Evolutionary conservation across 148 eudicot genomes (phyloP), one percentile per base, ranked within the genome.

Genomic region (Fagopyrum homotropicum): DNA sequence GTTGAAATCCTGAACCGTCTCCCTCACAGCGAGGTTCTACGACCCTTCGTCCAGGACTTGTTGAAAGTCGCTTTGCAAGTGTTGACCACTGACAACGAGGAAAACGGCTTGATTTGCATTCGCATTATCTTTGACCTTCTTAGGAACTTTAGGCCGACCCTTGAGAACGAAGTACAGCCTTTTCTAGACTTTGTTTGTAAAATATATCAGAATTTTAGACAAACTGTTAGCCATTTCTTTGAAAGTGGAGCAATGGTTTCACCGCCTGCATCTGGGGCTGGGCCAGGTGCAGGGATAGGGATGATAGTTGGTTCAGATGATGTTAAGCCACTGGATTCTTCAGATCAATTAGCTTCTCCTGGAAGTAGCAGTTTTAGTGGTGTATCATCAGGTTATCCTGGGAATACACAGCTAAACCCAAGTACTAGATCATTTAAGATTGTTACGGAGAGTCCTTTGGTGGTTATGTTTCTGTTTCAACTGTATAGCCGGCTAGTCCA

Each of bases 401-500:
- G 89, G 56, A 77, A 88, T 19, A 91, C 87, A 49, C 93, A 90
- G 81, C 93, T 94, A 43, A 94, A 94, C 82, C 96, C 98, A 22
- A 94, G 97, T 74, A 91, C 97, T 2, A 80, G 93, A 70, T 94
- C 98, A 35, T 94, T 94, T 77, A 94, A 91, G 85, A 83, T 94
- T 75, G 96, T 94, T 74, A 94, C 98, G 0, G 98, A 94, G 87
- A 94, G 96, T 73, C 98, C 98, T 0, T 72, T 94, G 89, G 97
- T 94, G 80, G 98, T 91, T 81, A 94, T 94, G 98, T 94, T 94
- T 84, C 84, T 94, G 80, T 94, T 92, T 84, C 98, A 94, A 85
- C 55, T 94, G 82, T 94, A 91, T 82, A 79, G 92, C 72, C 86
- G 97, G 82, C 98, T 94, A 81, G 98, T 94, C 66, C 98, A 94